Evolutionary conservation across 257 asterid genomes (phyloP).

Genomic region (Plantago elongata): DNA sequence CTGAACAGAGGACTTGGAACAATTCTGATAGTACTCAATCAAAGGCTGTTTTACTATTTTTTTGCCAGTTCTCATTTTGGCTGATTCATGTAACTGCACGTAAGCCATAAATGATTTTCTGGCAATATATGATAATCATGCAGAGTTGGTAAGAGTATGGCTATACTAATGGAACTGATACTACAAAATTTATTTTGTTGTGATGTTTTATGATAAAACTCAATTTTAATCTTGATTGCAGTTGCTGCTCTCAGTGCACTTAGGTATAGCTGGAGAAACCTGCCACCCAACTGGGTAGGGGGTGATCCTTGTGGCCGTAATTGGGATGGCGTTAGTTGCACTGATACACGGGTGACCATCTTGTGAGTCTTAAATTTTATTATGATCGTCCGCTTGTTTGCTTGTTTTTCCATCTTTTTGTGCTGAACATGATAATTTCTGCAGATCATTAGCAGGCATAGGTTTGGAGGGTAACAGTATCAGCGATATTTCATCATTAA

Average conservation of each 20-base stretch:
- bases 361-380: constrained; percentile 38
- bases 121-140: not conserved
- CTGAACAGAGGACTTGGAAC: too few relatives aligned
- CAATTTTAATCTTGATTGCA: constrained; percentile 25
- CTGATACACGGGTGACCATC: constrained; percentile 50
- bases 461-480: constrained; percentile 51
- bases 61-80: too few relatives aligned
- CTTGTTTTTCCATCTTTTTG: not conserved
- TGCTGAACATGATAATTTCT: constrained; percentile 15
- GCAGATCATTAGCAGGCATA: constrained; percentile 61
- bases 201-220: not conserved
- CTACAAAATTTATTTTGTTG: not conserved
- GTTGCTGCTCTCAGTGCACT: constrained; percentile 65
- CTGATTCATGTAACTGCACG: too few relatives aligned
- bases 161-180: not conserved
- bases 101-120: too few relatives aligned
- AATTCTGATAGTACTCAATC: too few relatives aligned
- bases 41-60: too few relatives aligned
- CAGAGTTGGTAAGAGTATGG: not conserved
- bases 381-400: not conserved
- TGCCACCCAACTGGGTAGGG: constrained; percentile 80
- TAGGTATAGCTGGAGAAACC: constrained; percentile 64
- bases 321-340: constrained; percentile 80
- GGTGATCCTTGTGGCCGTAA: constrained; percentile 69
- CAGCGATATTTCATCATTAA: constrained; percentile 58